These are phyloP conservation scores for Pontederia crassipes DNA, from an alignment of 176 grass and related monocot genomes.

Conservation along the genomic window DNA sequence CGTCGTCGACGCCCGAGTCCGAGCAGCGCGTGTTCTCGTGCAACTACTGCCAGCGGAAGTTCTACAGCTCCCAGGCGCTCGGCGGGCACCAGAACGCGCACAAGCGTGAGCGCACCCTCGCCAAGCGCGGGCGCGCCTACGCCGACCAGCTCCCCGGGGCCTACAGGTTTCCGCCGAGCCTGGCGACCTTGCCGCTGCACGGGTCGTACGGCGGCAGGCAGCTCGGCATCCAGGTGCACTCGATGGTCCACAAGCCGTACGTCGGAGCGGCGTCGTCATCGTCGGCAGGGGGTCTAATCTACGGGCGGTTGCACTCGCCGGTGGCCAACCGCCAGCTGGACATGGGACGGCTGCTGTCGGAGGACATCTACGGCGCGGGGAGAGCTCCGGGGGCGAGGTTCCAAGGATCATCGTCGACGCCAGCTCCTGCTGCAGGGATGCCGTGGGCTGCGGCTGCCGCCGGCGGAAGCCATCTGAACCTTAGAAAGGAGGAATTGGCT, in stretches of 20 bases:
- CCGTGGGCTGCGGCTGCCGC: neutral
- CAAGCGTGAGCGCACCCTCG: constrained; percentile 56
- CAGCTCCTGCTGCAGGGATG: neutral
- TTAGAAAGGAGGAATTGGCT: neutral
- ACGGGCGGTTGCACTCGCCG: neutral
- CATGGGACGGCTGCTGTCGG: neutral
- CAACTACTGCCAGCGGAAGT: constrained; percentile 79
- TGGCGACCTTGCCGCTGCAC: neutral
- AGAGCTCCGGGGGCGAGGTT: neutral
- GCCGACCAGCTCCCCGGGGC: constrained; percentile 6
- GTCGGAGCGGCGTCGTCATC: neutral
- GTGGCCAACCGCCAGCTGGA: neutral
- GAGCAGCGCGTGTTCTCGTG: constrained; percentile 37
- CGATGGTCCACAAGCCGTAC: constrained; percentile 5
- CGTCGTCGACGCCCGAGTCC: neutral
- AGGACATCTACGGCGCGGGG: neutral
- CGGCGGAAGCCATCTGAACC: neutral
- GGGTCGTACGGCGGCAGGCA: neutral
- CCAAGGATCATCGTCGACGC: too few species aligned
- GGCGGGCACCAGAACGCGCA: constrained; percentile 74
- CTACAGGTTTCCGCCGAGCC: neutral
- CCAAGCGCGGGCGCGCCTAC: constrained; percentile 39
- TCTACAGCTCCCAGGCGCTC: constrained; percentile 76
- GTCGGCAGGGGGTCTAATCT: neutral
- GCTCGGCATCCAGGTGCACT: constrained; percentile 3